These are phyloP conservation scores for Lentinula detonsa DNA, from an alignment of 768 basidiomycete species.

Conservation along the genomic window DNA sequence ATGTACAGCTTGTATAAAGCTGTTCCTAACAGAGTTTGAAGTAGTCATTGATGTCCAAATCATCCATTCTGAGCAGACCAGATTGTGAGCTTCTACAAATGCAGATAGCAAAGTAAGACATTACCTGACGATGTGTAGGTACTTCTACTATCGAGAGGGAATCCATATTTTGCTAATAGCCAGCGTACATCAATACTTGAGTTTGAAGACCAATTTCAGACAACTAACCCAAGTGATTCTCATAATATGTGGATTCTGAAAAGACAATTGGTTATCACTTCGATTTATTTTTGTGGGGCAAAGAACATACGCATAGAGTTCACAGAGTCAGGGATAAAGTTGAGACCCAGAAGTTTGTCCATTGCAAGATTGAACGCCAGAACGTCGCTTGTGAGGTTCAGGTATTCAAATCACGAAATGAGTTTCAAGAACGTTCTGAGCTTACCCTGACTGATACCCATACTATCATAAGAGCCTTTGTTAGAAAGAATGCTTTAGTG, in stretches of 20 bases:
- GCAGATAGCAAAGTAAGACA: neutral
- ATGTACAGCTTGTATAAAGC: slow-evolving; percentile 28
- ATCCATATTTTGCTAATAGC: neutral
- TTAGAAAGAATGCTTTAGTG: neutral
- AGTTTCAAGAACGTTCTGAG: neutral
- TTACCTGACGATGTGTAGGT: neutral
- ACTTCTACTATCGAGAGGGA: neutral
- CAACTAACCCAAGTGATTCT: neutral
- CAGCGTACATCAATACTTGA: neutral
- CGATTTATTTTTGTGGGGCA: neutral
- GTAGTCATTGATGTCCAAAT: slow-evolving; percentile 33
- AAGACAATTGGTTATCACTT: neutral
- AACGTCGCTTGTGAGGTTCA: slow-evolving; percentile 21
- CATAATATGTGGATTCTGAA: neutral
- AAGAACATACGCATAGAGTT: neutral
- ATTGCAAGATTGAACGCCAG: slow-evolving; percentile 48
- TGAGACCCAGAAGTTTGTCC: slow-evolving; percentile 36
- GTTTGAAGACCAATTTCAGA: neutral
- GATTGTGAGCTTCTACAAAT: neutral
- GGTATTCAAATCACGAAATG: too few species aligned
- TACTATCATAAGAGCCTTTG: neutral
- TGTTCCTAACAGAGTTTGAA: slow-evolving; percentile 19
- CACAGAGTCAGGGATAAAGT: slow-evolving; percentile 24
- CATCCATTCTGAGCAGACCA: slow-evolving; percentile 26
- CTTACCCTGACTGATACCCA: neutral